Evolutionary conservation across 2,329 filamentous ascomycete species (phyloP).

Genomic region (Colletotrichum simmondsii): DNA sequence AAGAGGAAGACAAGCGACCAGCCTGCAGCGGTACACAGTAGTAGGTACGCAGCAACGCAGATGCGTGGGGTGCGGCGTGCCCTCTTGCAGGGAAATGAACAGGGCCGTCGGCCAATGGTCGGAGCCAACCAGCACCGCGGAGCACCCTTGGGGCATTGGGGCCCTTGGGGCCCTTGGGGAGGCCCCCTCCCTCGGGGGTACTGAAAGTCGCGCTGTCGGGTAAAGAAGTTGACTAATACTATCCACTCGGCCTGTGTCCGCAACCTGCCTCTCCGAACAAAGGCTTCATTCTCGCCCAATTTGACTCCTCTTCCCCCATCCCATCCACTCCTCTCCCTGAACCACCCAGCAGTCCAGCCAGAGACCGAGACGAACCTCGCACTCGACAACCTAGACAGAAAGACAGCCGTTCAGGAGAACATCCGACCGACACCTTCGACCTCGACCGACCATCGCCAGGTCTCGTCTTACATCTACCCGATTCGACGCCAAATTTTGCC

Average conservation of each 20-base stretch:
- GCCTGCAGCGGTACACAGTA: constrained; percentile 4
- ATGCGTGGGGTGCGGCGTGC: constrained; percentile 28
- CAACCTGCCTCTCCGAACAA: constrained; percentile 29
- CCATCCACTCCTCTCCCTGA: constrained; percentile 32
- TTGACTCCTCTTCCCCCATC: constrained; percentile 33
- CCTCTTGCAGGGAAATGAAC: constrained; percentile 20
- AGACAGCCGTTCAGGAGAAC: neutral
- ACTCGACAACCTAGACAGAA: neutral
- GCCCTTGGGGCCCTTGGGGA: neutral
- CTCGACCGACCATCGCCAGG: neutral
- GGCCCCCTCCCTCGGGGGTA: neutral
- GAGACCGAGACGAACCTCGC: constrained; percentile 9
- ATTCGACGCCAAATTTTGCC: constrained; percentile 1
- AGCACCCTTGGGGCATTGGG: constrained; percentile 9
- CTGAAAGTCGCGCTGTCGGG: constrained; percentile 31
- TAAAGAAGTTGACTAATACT: constrained; percentile 35
- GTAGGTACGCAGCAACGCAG: neutral
- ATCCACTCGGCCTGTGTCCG: constrained; percentile 32
- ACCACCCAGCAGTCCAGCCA: constrained; percentile 14
- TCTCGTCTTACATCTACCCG: neutral
- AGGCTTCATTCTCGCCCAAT: constrained; percentile 33
- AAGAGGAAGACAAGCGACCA: no score
- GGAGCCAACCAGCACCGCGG: constrained; percentile 14
- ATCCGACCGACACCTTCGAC: constrained; percentile 1
- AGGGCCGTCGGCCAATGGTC: constrained; percentile 13